Percentiles rank a stretch among this genome's conserved stretches.
These are phyloP conservation scores for Penicillium crystallinum DNA, from an alignment of 495 filamentous ascomycete species.

Conservation along the genomic window DNA sequence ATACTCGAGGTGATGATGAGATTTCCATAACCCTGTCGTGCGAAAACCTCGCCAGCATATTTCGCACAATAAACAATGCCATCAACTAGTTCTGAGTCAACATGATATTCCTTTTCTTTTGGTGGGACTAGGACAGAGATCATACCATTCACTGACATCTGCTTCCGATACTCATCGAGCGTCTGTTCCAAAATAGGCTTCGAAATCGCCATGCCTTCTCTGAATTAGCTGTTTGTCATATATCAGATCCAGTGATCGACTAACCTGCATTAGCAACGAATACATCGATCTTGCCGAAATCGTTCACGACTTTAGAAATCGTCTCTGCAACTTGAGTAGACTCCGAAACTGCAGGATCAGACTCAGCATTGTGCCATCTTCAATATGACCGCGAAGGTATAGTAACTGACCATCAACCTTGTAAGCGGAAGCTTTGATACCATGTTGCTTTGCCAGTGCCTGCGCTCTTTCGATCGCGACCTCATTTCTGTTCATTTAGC, in stretches of 20 bases:
- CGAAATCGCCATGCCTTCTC: slow-evolving; percentile 45
- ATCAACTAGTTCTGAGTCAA: slow-evolving; percentile 18
- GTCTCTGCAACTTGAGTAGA: slow-evolving; percentile 23
- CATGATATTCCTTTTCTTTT: not conserved
- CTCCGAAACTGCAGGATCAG: slow-evolving; percentile 30
- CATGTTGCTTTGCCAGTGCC: slow-evolving; percentile 25
- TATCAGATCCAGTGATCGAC: not conserved
- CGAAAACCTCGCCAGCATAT: slow-evolving; percentile 55
- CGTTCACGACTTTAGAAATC: slow-evolving; percentile 32
- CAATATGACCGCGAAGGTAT: not conserved
- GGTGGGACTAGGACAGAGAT: not conserved
- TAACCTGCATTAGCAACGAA: slow-evolving; percentile 41
- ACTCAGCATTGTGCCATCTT: not conserved
- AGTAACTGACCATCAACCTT: slow-evolving; percentile 33
- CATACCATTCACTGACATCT: slow-evolving; percentile 39
- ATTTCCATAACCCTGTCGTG: slow-evolving; percentile 50
- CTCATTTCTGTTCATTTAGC: slow-evolving; percentile 21
- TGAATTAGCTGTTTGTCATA: not conserved
- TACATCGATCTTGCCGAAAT: slow-evolving; percentile 45
- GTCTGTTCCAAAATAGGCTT: slow-evolving; percentile 45
- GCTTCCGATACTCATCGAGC: slow-evolving; percentile 42
- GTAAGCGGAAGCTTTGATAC: slow-evolving; percentile 33
- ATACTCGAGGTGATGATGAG: slow-evolving; percentile 74
- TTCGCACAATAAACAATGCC: slow-evolving; percentile 33
- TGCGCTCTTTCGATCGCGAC: slow-evolving; percentile 30